These are phyloP conservation scores for Fusarium sp. DNA, from an alignment of 2,329 filamentous ascomycete species.

Conservation along the genomic window DNA sequence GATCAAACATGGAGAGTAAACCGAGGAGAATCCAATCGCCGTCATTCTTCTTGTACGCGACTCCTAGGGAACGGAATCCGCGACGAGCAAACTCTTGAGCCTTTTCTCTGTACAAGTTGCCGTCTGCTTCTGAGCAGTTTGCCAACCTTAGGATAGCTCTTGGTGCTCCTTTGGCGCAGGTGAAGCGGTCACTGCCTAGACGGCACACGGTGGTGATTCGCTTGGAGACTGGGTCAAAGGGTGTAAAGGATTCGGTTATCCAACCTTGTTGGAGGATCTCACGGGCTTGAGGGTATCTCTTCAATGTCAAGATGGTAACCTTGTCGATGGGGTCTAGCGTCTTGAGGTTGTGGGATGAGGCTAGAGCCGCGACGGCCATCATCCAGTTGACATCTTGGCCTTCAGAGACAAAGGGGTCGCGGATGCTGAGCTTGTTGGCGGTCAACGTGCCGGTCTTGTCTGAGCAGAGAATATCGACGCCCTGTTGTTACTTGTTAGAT, in stretches of 20 bases:
- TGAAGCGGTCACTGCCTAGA: background rate
- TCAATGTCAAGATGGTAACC: constrained; percentile 29
- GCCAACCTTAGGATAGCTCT: constrained; percentile 15
- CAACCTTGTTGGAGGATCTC: constrained; percentile 26
- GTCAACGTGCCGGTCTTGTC: constrained; percentile 29
- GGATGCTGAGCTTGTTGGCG: constrained; percentile 22
- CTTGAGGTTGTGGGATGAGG: constrained; percentile 11
- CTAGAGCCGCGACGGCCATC: constrained; percentile 31
- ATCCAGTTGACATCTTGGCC: constrained; percentile 32
- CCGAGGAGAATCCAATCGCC: constrained; percentile 24
- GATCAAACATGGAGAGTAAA: constrained; percentile 26
- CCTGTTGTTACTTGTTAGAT: background rate
- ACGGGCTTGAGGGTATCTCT: constrained; percentile 23
- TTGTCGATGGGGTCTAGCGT: constrained; percentile 25
- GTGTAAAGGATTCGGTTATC: constrained; percentile 20
- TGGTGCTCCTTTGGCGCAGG: constrained; percentile 18
- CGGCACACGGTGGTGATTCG: constrained; percentile 31
- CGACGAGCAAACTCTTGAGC: constrained; percentile 25
- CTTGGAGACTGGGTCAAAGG: constrained; percentile 26
- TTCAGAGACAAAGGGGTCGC: constrained; percentile 26
- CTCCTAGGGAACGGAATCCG: constrained; percentile 25
- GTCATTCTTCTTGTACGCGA: constrained; percentile 32
- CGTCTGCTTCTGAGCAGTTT: constrained; percentile 10
- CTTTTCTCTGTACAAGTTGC: constrained; percentile 21
- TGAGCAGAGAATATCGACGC: constrained; percentile 26